Evolutionary conservation across 108 stramenopile genomes (phyloP).

Genomic region (Pseudonitzschia multistriata): DNA sequence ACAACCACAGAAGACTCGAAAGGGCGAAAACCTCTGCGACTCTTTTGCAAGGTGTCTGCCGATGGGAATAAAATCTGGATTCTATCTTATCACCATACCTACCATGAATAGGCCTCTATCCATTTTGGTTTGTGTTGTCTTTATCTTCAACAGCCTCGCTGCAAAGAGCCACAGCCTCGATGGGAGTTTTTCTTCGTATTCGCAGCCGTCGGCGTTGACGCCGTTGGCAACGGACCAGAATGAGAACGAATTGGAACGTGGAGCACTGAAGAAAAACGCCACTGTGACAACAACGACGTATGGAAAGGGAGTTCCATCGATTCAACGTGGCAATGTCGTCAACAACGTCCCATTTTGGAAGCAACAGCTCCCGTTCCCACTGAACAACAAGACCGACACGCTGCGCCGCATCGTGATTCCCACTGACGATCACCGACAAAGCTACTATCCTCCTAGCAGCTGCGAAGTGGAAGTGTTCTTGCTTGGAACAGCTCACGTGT

Average conservation of each 20-base stretch:
- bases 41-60: too few species aligned
- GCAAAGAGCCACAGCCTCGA: neutral
- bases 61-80: too few species aligned
- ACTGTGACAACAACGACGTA: neutral
- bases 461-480: slow-evolving; percentile 52
- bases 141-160: neutral
- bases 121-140: neutral
- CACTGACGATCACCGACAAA: neutral
- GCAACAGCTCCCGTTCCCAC: slow-evolving; percentile 22
- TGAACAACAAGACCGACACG: slow-evolving; percentile 33
- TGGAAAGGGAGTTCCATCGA: too few species aligned
- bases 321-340: neutral
- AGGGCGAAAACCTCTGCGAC: too few species aligned
- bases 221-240: neutral
- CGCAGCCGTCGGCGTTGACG: neutral
- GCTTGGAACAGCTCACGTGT: slow-evolving; percentile 83
- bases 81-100: too few species aligned
- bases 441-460: neutral
- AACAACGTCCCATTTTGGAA: slow-evolving; percentile 39
- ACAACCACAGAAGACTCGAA: too few species aligned
- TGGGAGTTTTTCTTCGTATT: neutral
- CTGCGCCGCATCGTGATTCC: slow-evolving; percentile 39
- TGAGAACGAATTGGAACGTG: too few species aligned
- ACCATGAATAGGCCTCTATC: neutral
- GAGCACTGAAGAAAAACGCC: neutral